A percentile compares a stretch with the other conserved stretches of the same genome.
These are phyloP conservation scores for Arbutus unedo DNA, from an alignment of 148 eudicot species.

Conservation along the genomic window DNA sequence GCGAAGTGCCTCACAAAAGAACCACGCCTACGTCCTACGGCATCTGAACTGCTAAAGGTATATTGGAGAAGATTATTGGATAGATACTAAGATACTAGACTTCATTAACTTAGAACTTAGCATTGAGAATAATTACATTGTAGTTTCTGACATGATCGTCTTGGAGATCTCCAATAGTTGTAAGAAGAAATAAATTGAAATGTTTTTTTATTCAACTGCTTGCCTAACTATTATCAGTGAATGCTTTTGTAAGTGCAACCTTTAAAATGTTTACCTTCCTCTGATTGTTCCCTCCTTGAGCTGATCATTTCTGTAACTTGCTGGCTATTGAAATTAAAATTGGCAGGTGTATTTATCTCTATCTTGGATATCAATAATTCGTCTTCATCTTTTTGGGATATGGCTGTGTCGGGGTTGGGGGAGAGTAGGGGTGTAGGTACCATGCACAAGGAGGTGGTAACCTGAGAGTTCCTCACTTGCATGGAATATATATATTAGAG, in stretches of 20 bases:
- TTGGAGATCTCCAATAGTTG: constrained; percentile 6
- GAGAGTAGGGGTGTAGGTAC: background rate
- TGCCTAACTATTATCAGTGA: background rate
- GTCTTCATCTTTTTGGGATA: background rate
- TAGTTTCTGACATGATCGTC: background rate
- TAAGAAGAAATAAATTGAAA: background rate
- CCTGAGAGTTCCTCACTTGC: background rate
- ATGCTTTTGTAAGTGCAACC: background rate
- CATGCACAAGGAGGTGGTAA: background rate
- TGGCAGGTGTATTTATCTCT: background rate
- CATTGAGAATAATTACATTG: background rate
- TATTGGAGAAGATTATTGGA: constrained; percentile 1
- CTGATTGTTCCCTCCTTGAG: background rate
- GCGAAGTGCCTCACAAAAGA: constrained; percentile 98
- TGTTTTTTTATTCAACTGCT: background rate
- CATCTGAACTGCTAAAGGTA: constrained; percentile 93
- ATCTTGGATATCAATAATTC: background rate
- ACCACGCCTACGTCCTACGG: constrained; percentile 86
- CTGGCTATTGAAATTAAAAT: background rate
- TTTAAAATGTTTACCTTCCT: background rate
- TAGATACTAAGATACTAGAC: background rate
- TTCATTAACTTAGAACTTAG: background rate
- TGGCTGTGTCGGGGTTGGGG: background rate
- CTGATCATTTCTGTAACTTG: background rate
- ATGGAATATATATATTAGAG: background rate